phyloP scores from a whole-genome alignment of 352 stramenopile species.

The Globisporangium lucens region DNA sequence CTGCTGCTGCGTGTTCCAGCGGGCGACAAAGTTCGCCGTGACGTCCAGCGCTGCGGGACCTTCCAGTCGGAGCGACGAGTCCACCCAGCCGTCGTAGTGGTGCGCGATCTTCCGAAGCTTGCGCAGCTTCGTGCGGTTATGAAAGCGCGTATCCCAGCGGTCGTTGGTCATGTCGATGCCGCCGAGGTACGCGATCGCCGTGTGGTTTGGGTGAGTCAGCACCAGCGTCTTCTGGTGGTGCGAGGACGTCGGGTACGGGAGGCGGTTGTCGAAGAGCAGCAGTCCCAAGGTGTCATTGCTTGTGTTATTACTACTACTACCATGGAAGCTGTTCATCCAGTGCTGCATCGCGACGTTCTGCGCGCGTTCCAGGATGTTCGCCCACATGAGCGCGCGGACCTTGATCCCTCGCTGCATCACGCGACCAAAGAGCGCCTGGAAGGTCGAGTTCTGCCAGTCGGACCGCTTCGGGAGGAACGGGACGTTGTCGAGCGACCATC shows the following conservation, averaged over 20 bases:
- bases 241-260: slow-evolving; percentile 4
- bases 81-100: slow-evolving; percentile 27
- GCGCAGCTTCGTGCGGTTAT: slow-evolving; percentile 23
- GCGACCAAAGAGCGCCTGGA: slow-evolving; percentile 11
- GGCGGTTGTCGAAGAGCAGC: slow-evolving; percentile 11
- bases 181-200: slow-evolving; percentile 25
- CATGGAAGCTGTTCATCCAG: slow-evolving; percentile 11
- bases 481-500: slow-evolving; percentile 16
- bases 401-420: slow-evolving; percentile 7
- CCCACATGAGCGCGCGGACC: slow-evolving; percentile 4
- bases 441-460: slow-evolving; percentile 14
- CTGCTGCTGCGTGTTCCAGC: slow-evolving; percentile 23
- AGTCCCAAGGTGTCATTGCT: background rate
- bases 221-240: slow-evolving; percentile 7
- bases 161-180: slow-evolving; percentile 31
- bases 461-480: slow-evolving; percentile 5
- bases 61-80: slow-evolving; percentile 22
- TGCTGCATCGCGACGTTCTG: slow-evolving; percentile 10
- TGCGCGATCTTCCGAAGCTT: slow-evolving; percentile 8
- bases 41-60: slow-evolving; percentile 25
- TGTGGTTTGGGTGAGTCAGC: slow-evolving; percentile 1
- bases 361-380: slow-evolving; percentile 6
- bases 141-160: slow-evolving; percentile 32
- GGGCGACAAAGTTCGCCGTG: slow-evolving; percentile 27
- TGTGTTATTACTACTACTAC: background rate